These are phyloP conservation scores for Carex cristatella DNA, from an alignment of 176 grass and related monocot genomes.

Conservation along the genomic window DNA sequence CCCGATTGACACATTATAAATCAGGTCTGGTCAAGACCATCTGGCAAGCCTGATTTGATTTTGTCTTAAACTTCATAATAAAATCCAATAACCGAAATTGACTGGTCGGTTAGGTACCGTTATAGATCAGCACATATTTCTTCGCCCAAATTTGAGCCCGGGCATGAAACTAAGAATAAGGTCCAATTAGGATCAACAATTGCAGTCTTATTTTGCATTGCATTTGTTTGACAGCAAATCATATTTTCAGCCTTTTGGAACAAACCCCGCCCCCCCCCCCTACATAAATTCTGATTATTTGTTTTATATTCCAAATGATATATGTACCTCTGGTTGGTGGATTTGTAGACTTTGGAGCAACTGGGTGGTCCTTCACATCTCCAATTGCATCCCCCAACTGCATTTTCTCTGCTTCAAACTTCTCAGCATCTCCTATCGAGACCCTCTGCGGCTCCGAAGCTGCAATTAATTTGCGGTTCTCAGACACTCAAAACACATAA, in stretches of 20 bases:
- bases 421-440: neutral
- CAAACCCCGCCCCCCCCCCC: too few species aligned
- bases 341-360: slow-evolving; percentile 39
- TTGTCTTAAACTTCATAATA: neutral
- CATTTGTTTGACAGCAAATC: neutral
- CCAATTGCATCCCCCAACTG: slow-evolving; percentile 31
- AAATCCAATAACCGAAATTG: neutral
- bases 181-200: neutral
- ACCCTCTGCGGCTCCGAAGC: slow-evolving; percentile 27
- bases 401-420: slow-evolving; percentile 2
- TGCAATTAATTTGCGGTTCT: neutral
- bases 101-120: neutral
- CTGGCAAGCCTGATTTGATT: neutral
- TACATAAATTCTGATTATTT: neutral
- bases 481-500: neutral
- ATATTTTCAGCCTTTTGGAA: neutral
- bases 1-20: too few species aligned
- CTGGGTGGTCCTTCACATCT: slow-evolving; percentile 41
- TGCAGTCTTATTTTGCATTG: neutral
- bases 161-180: neutral
- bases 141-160: neutral
- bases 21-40: neutral
- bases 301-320: neutral
- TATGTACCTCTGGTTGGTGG: slow-evolving; percentile 19
- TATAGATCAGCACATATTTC: neutral